phyloP scores from a whole-genome alignment of 2,329 filamentous ascomycete genomes.

The Fusarium sp. region DNA sequence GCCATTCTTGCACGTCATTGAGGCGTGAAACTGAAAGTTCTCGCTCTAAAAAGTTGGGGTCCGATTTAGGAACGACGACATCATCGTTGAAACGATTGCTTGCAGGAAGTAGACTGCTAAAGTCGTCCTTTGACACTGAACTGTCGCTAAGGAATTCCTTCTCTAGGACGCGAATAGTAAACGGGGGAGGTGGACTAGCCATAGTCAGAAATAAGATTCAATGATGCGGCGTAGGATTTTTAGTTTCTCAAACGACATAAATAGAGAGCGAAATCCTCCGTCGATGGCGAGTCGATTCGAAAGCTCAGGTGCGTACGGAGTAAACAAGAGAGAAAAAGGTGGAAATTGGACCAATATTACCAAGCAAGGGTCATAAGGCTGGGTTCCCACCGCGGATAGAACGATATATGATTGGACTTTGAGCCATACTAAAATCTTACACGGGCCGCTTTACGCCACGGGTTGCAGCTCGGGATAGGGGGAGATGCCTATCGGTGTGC shows the following conservation, averaged over 20 bases:
- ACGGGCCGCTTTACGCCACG: not conserved
- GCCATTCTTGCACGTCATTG: conserved; percentile 28
- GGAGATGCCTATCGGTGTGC: not conserved
- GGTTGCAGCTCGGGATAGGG: not conserved
- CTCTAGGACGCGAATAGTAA: conserved; percentile 19
- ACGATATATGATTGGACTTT: not conserved
- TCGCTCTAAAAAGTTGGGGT: conserved; percentile 28
- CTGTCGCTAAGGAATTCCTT: not conserved
- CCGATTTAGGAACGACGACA: conserved; percentile 21
- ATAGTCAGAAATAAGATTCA: not conserved
- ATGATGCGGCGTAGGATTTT: not conserved
- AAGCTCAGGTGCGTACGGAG: not conserved
- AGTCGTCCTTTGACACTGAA: not conserved
- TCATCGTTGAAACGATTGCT: conserved; percentile 29
- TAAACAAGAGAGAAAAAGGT: not conserved
- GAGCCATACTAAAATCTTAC: not conserved
- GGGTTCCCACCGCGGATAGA: not conserved
- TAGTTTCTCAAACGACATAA: not conserved
- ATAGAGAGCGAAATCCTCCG: not conserved
- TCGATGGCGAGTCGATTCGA: not conserved
- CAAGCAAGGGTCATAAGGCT: conserved; percentile 29
- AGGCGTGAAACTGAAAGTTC: conserved; percentile 32
- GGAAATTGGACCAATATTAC: conserved; percentile 18
- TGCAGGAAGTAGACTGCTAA: conserved; percentile 16
- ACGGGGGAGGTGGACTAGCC: conserved; percentile 23